Evolutionary conservation across 129 eudicot genomes (phyloP).

Genomic region (Artemisia argyi): DNA sequence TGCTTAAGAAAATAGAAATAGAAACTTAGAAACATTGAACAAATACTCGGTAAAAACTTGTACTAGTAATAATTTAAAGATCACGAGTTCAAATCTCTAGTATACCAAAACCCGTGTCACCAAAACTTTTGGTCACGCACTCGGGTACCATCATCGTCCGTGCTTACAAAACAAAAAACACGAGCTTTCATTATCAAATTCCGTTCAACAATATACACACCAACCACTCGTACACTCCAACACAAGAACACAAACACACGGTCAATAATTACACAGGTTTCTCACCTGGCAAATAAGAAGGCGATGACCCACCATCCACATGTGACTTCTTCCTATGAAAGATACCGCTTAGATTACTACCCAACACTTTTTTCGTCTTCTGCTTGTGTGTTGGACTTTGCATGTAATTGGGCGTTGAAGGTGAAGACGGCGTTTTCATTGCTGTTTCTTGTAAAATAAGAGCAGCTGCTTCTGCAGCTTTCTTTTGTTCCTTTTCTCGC

Average conservation of each 20-base stretch:
- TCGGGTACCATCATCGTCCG: not conserved
- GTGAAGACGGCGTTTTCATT: conserved; percentile 30
- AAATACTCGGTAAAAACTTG: too few relatives aligned
- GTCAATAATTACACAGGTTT: conserved; percentile 38
- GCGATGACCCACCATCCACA: conserved; percentile 60
- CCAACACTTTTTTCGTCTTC: conserved; percentile 69
- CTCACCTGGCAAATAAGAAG: conserved; percentile 82
- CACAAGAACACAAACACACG: conserved; percentile 13
- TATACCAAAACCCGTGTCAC: conserved; percentile 5
- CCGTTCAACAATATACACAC: conserved; percentile 30
- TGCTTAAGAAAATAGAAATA: too few relatives aligned
- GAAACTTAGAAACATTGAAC: too few relatives aligned
- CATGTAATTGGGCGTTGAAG: conserved; percentile 40
- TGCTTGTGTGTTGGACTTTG: conserved; percentile 43
- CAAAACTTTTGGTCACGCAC: not conserved
- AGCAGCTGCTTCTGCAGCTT: conserved; percentile 84
- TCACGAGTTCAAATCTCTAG: conserved; percentile 16
- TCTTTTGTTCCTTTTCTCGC: conserved; percentile 85
- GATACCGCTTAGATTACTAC: conserved; percentile 65
- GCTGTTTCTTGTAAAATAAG: conserved; percentile 62
- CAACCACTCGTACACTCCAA: conserved; percentile 28
- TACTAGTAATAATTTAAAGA: not conserved
- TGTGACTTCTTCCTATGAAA: conserved; percentile 70
- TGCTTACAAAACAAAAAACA: conserved; percentile 24
- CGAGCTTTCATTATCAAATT: conserved; percentile 24